A percentile compares a stretch with the other conserved stretches of the same genome.
phyloP scores from a whole-genome alignment of 148 eudicot genomes.

The Fagopyrum homotropicum region DNA sequence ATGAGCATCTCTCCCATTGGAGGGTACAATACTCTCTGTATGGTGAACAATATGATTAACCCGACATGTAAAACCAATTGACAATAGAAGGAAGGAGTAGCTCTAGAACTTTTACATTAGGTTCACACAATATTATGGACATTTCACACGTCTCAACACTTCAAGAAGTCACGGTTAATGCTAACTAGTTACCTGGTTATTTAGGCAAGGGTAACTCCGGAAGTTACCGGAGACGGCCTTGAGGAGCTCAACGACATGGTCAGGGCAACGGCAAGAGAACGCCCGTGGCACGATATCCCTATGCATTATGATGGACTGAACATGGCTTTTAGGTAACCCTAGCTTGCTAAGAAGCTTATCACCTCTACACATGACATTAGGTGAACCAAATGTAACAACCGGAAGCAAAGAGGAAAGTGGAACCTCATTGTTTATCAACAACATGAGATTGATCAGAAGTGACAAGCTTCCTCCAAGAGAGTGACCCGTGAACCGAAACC shows the following conservation, averaged over 20 bases:
- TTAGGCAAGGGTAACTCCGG: slow-evolving; percentile 76
- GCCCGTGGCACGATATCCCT: slow-evolving; percentile 95
- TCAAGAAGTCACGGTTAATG: too few relatives aligned
- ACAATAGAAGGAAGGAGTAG: too few relatives aligned
- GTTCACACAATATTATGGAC: too few relatives aligned
- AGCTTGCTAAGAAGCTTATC: slow-evolving; percentile 61
- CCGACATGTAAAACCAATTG: too few relatives aligned
- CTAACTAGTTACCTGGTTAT: slow-evolving; percentile 5
- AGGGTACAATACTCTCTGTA: not conserved
- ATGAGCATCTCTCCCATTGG: slow-evolving; percentile 93
- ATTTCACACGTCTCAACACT: too few relatives aligned
- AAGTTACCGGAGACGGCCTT: slow-evolving; percentile 83
- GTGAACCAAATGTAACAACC: slow-evolving; percentile 81
- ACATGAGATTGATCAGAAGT: slow-evolving; percentile 70
- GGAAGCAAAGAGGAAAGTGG: slow-evolving; percentile 77
- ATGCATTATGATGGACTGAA: slow-evolving; percentile 86
- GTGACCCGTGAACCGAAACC: slow-evolving; percentile 89
- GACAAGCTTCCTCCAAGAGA: slow-evolving; percentile 97
- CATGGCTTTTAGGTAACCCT: slow-evolving; percentile 71
- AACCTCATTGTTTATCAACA: slow-evolving; percentile 67
- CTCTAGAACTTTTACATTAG: too few relatives aligned
- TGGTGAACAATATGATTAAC: too few relatives aligned
- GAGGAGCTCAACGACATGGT: slow-evolving; percentile 78
- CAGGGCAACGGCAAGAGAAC: slow-evolving; percentile 88
- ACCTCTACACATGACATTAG: slow-evolving; percentile 89